Base-by-base conservation (phyloP, 345 rosid species). In the Raphanus sativus region DNA sequence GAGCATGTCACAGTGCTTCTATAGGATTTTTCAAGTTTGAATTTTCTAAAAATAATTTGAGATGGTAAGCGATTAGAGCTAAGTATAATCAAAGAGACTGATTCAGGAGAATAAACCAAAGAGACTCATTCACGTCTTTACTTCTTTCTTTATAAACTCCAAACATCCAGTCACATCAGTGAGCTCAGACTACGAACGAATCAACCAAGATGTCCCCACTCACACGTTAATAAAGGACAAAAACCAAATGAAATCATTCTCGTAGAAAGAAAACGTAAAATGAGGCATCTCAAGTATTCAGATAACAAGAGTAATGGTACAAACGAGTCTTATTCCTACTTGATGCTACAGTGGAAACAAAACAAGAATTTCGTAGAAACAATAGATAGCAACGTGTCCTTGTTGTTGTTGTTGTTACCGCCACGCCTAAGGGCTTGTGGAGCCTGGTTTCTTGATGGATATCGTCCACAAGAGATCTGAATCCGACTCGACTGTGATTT, bases 401-500 rank as follows among this genome's bases (percentile, higher is more conserved):
- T 12, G 36, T 16, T 56, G 25, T 56, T 42, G 65, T 62, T 52
- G 21, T 42, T 42, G 48, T 40, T 42, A 12, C 15, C 13, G 36
- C 30, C 68, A 66, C 0, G 24, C 64, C 59, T 71, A 56, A 15
- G 36, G 76, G 32, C 66, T 17, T 56, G 67, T 63, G 17, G 62
- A 25, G 13, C 29, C 36, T 7, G 5, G 34, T 71, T 84, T 85
- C 77, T 86, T 91, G 24, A 96, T 86, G 70, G 97, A 86, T 65
- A 96, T 91, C 0, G 99, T 96, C 99, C 98, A 96, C 8, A 96
- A 87, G 81, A 96, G 92, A 86, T 96, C 95, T 0, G 92, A 81
- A 77, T 90, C 92, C 0, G 99, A 91, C 56, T 64, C 80, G 13
- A 93, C 95, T 0, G 91, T 93, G 65, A 96, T 70, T 65, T 69